Percentiles rank a stretch among this genome's conserved stretches.
Conservation (phyloP, 2,329 filamentous ascomycete species). For the Cadophora luteo-olivacea region DNA sequence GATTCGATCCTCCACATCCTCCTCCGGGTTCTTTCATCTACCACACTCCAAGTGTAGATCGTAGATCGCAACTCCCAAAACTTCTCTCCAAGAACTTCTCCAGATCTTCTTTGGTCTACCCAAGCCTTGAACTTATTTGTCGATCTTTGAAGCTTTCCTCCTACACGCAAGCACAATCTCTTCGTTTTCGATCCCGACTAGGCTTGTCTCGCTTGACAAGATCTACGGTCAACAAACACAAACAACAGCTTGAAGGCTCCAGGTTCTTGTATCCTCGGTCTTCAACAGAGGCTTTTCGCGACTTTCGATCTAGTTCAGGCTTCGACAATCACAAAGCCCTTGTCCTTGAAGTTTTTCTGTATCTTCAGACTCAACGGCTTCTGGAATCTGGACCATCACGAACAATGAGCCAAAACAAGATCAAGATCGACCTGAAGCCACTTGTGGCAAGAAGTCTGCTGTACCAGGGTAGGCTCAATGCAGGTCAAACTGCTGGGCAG, state of each 20-base stretch:
- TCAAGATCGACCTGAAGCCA: neutral
- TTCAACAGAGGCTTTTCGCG: neutral
- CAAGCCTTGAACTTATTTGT: neutral
- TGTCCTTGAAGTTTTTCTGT: neutral
- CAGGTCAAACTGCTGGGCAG: neutral
- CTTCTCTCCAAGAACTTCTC: neutral
- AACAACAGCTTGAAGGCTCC: neutral
- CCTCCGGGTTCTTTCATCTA: neutral
- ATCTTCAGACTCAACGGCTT: neutral
- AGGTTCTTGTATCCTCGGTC: neutral
- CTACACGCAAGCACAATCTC: neutral
- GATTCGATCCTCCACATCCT: neutral
- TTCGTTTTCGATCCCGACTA: neutral
- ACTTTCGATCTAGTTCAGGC: neutral
- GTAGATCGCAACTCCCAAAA: neutral
- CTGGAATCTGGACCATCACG: neutral
- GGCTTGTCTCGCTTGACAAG: neutral
- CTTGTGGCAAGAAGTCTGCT: neutral
- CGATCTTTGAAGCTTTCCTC: neutral
- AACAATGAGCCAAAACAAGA: slow-evolving; percentile 4
- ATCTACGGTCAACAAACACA: neutral
- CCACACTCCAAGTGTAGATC: neutral
- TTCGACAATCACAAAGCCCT: neutral
- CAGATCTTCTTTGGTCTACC: neutral
- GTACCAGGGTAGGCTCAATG: neutral